A percentile compares a stretch with the other conserved stretches of the same genome.
Evolutionary conservation across 148 eudicot genomes (phyloP).

Genomic region (Nepenthes mirabilis): DNA sequence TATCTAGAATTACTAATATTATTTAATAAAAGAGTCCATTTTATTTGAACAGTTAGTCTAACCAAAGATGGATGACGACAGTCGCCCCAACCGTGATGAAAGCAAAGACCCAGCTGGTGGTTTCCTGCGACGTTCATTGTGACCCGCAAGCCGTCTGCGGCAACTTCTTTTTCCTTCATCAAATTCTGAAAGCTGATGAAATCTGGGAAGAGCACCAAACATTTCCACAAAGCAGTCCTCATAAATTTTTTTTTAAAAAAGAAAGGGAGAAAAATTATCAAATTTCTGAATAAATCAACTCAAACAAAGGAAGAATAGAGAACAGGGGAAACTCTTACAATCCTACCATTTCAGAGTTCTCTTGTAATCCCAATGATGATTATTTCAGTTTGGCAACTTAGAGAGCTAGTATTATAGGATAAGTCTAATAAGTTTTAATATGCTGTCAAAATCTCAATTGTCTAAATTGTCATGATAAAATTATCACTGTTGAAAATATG

Average conservation of each 20-base stretch:
- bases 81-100: conserved; percentile 50
- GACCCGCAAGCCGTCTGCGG: conserved; percentile 88
- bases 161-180: conserved; percentile 91
- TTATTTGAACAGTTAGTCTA: conserved; percentile 1
- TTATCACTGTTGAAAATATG: too few species aligned
- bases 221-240: neutral
- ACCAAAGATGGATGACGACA: conserved; percentile 30
- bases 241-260: neutral
- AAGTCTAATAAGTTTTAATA: too few species aligned
- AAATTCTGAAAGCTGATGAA: conserved; percentile 82
- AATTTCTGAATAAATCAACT: too few species aligned
- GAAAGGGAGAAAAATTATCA: neutral
- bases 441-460: too few species aligned
- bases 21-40: neutral
- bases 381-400: too few species aligned
- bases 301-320: too few species aligned
- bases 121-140: conserved; percentile 94
- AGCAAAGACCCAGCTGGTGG: conserved; percentile 70
- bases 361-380: too few species aligned
- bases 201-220: conserved; percentile 22
- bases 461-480: too few species aligned
- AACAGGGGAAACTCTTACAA: too few species aligned
- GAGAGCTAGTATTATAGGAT: too few species aligned
- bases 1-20: too few species aligned
- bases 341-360: too few species aligned